Base-by-base conservation (phyloP, 2,329 filamentous ascomycete species). In the Colletotrichum lindemuthianum region DNA sequence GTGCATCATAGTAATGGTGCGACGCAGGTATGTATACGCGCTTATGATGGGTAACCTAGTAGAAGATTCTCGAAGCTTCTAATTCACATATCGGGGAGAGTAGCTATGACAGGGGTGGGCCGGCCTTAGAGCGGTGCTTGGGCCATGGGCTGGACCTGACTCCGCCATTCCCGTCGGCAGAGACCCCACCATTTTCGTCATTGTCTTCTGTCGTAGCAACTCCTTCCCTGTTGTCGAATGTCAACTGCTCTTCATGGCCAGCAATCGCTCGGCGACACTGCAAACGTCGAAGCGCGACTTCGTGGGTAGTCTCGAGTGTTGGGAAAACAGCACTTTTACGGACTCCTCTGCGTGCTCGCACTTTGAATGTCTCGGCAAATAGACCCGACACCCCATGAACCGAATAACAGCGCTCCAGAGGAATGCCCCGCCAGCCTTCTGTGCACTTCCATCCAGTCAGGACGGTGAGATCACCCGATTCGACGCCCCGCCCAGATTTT, bases 11-110 rank as follows among this genome's bases (percentile, higher is more conserved):
- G 4, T 10, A 10, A 10, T 7, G 13, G 37, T 3, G 15, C 34
- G 34, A 15, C n/a, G 37, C 15, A 6, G 34, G 36, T n/a, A 50
- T 36, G 24, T 15, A 24, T 32, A 8, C n/a, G 43, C 41, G n/a
- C 11, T 32, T 50, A n/a, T 41, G 39, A 34, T 12, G 47, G 40
- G 57, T 48, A 54, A 43, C 40, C 37, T 40, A 16, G 63, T 70
- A 49, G 74, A 76, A 75, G 69, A 59, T 76, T 75, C 73, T 69
- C 69, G 74, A 74, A 75, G 67, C 48, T 76, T 75, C 73, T 13
- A 36, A 49, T 33, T n/a, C 41, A 39, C 41, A 9, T 50, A 52
- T 13, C 39, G 52, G 41, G 16, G 24, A 61, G 34, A n/a, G 15
- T 15, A 13, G 34, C 24, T 16, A 8, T 32, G 24, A 33, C 51